phyloP scores from a whole-genome alignment of 1,284 basidiomycete species.

The Ceratobasidium theobromae region DNA sequence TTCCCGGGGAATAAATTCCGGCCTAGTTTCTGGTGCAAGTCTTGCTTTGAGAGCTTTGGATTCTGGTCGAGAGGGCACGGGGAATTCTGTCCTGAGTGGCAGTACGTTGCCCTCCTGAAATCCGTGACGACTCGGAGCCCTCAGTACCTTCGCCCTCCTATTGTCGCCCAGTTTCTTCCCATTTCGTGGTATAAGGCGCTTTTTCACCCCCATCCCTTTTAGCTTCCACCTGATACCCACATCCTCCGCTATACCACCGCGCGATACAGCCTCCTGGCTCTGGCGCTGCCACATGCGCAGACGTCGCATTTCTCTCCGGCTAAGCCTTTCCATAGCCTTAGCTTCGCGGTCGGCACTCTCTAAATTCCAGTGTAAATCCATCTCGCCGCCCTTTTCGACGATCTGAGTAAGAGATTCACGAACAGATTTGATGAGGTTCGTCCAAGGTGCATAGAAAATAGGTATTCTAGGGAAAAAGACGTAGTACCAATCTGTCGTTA shows the following conservation, averaged over 20 bases:
- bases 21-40: too few species aligned
- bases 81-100: background rate
- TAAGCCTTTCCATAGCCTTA: background rate
- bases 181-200: background rate
- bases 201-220: slow-evolving; percentile 6
- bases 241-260: slow-evolving; percentile 12
- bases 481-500: slow-evolving; percentile 22
- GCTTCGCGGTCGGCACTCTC: slow-evolving; percentile 10
- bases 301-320: slow-evolving; percentile 8
- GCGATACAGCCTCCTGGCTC: background rate
- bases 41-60: too few species aligned
- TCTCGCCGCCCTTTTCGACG: slow-evolving; percentile 1
- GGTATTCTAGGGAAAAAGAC: slow-evolving; percentile 1
- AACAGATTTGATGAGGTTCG: background rate
- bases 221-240: slow-evolving; percentile 12
- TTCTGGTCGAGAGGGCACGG: background rate
- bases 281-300: slow-evolving; percentile 23
- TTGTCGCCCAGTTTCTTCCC: background rate
- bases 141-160: background rate
- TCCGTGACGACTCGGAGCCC: background rate
- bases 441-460: slow-evolving; percentile 5
- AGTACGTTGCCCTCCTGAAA: background rate
- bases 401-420: background rate
- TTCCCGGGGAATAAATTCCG: too few species aligned
- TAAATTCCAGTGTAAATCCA: background rate